Base-by-base conservation (phyloP, 192 early-diverging fungal genomes). In the Coemansia sp. region DNA sequence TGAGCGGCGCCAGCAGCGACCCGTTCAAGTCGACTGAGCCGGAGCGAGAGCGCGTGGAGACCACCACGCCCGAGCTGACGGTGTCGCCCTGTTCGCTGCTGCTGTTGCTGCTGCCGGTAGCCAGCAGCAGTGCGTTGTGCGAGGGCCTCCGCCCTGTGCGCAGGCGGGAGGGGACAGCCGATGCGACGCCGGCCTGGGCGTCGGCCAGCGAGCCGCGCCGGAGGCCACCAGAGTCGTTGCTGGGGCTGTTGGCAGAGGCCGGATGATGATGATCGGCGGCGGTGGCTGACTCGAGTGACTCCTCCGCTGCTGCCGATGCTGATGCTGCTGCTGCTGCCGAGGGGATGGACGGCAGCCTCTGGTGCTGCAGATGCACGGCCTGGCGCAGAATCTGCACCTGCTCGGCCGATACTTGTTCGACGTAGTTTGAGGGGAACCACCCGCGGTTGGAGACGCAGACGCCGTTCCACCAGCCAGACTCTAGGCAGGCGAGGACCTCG, bases 391-490 rank as follows among this genome's bases (percentile, higher is more conserved):
- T 60, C 60, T 81, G 71, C 4, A 84, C 79, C 68, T 87, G 84
- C 64, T 82, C 86, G 24, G 86, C 73, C 2, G 86, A 77, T 15
- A 91, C 58, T 47, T 85, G 79, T 67, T 86, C 76, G 40, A 94
- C 90, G 83, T 93, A 94, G 81, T 95, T 93, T 27, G 89, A 90
- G 10, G 94, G 94, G 81, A 95, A 95, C 93, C 94, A 92, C 22
- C 97, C 97, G 45, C 93, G 87, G 65, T 87, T 78, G 47, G 85
- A 89, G 57, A 86, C 85, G 70, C 89, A 91, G 60, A 90, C 72
- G 15, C 97, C 97, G 67, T 96, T 94, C 97, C 97, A 99, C 97
- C 97, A 99, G 14, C 96, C 97, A 1, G 93, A 93, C 62, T 91
- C 88, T 31, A 98, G 89, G 64, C 93, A 92, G 9, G 89, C 90